Evolutionary conservation across 1,284 basidiomycete genomes (phyloP), one percentile per base, ranked within the genome.

Genomic region (Sporisorium scitamineum): DNA sequence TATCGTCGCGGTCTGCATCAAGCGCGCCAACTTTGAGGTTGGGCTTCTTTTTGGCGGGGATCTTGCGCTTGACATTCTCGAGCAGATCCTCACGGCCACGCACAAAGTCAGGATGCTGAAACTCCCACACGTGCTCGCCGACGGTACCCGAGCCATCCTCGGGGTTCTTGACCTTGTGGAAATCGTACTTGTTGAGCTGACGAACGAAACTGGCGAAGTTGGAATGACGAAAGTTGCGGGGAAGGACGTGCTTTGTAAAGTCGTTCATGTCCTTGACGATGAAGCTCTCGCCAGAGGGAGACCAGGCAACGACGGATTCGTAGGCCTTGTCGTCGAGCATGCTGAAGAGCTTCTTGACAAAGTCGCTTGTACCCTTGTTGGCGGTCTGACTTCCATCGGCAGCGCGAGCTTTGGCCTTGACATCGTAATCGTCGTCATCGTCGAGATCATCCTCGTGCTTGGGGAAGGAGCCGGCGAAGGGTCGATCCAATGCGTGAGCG

Each of bases 241-340:
- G 95, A 54, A 97, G 89, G 80, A 97, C 93, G 54, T 92, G 91
- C 85, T 94, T 96, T 48, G 94, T 96, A 87, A 98, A 97, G 80
- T 94, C 93, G 87, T 95, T 96, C 93, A 97, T 96, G 88, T 97
- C 91, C 87, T 95, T 96, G 78, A 98, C 94, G 84, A 97, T 92
- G 84, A 97, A 97, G 81, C 91, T 94, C 80, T 95, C 92, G 50
- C 94, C 94, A 50, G 90, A 88, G 0, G 91, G 90, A 1, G 92
- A 91, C 95, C 95, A 97, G 0, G 90, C 92, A 8, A 98, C 93
- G 71, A 94, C 90, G 34, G 90, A 88, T 42, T 90, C 86, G 86
- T 92, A 93, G 0, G 89, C 86, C 34, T 89, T 89, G 84, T 95
- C 93, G 84, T 94, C 92, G 45, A 95, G 90, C 93, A 95, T 95